Base-by-base conservation (phyloP, 495 filamentous ascomycete genomes). In the Baudoinia panamericana region DNA sequence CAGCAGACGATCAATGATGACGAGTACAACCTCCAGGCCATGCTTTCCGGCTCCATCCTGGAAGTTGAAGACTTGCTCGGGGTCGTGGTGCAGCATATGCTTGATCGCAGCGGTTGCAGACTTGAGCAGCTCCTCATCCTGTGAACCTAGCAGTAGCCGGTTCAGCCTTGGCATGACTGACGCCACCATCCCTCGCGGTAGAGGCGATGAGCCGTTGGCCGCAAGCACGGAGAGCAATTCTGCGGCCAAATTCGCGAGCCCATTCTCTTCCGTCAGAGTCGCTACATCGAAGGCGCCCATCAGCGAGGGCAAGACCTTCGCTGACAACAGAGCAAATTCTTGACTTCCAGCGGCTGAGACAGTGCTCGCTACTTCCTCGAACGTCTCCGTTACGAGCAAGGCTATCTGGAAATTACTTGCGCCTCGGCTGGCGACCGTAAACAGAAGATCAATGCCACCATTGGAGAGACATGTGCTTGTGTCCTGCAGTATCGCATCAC, bases 1-100 rank as follows among this genome's bases (percentile, higher is more conserved):
- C 16, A 97, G 70, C 4, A 97, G 69, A n/a, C 87, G 81, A 57
- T 94, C 90, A 50, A 97, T 88, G 50, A 97, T 88, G 38, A 84
- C 67, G 29, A 97, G 70, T 18, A 82, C 79, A 13, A 93, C 78
- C 59, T 96, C 87, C 10, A 93, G 70, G 21, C 90, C 92, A 20
- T 76, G 80, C 49, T 85, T 82, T 36, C 78, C 79, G 27, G 69
- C 70, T 50, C 82, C 75, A 50, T 77, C 73, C 11, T 75, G 74
- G 78, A 82, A 97, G 25, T 69, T 69, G 48, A 93, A 76, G 17
- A 97, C 70, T 51, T 96, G 92, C 30, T 80, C 67, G 48, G 85
- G 74, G 58, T 93, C 90, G 55, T 94, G 84, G 36, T 73, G 66
- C 31, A 96, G 68, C 57, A 95, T 85, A 50, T 84, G 78, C 53